These are phyloP conservation scores for Microstroma glucosiphilum DNA, from an alignment of 1,284 basidiomycete genomes.

Conservation along the genomic window DNA sequence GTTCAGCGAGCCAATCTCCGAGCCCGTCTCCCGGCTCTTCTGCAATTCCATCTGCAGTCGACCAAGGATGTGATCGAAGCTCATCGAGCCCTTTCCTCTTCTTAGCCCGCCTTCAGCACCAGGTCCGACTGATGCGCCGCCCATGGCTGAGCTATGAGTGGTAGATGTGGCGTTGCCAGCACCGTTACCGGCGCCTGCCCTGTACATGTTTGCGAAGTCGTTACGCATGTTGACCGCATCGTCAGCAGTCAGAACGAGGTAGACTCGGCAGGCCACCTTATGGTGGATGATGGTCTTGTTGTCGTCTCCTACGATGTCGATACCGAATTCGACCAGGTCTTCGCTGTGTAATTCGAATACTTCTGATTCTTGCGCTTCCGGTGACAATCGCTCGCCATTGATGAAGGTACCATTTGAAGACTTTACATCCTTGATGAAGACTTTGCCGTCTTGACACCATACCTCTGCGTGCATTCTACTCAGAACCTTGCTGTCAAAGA, in stretches of 20 bases:
- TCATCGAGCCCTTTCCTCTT: conserved; percentile 57
- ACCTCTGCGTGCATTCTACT: conserved; percentile 95
- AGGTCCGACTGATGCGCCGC: conserved; percentile 40
- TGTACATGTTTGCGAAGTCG: conserved; percentile 47
- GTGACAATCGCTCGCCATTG: conserved; percentile 83
- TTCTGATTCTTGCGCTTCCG: conserved; percentile 84
- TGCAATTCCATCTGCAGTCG: conserved; percentile 79
- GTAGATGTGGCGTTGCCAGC: neutral
- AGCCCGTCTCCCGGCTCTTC: conserved; percentile 88
- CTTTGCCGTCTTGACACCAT: conserved; percentile 72
- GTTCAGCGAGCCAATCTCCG: conserved; percentile 73
- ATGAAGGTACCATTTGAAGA: conserved; percentile 98
- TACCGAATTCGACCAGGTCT: conserved; percentile 94
- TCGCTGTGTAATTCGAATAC: conserved; percentile 90
- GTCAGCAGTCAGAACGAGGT: conserved; percentile 78
- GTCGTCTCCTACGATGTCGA: conserved; percentile 97
- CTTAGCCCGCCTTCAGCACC: conserved; percentile 46
- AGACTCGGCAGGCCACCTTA: conserved; percentile 89
- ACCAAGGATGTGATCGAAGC: conserved; percentile 72
- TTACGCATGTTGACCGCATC: conserved; percentile 58
- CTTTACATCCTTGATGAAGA: conserved; percentile 93
- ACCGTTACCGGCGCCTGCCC: conserved; percentile 6
- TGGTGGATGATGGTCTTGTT: conserved; percentile 97
- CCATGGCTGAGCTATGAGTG: conserved; percentile 31
- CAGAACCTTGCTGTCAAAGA: conserved; percentile 94